These are phyloP conservation scores for Camellia sinensis DNA, from an alignment of 148 eudicot species.

Conservation along the genomic window DNA sequence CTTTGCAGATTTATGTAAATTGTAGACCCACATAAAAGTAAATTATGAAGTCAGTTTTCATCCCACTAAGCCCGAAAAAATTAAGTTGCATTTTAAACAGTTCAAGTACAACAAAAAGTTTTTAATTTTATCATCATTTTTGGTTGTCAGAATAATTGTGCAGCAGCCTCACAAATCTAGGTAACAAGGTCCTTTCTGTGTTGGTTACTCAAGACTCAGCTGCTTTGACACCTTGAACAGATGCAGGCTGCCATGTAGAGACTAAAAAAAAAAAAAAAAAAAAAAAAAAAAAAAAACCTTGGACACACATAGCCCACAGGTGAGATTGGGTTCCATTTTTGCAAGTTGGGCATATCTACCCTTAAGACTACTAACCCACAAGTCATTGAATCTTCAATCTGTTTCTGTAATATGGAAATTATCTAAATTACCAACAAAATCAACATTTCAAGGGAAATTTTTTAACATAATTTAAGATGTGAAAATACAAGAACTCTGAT, in stretches of 20 bases:
- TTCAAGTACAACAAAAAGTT: neutral
- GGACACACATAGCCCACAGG: too few relatives aligned
- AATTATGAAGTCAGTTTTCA: neutral
- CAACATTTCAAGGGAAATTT: too few relatives aligned
- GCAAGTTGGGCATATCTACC: too few relatives aligned
- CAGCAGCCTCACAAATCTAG: neutral
- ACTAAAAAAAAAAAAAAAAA: too few relatives aligned
- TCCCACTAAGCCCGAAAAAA: neutral
- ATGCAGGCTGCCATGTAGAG: neutral
- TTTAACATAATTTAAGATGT: too few relatives aligned
- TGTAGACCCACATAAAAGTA: neutral
- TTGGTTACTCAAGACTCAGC: neutral
- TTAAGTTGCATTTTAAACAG: slow-evolving; percentile 3
- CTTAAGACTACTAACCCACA: too few relatives aligned
- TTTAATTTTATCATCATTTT: neutral
- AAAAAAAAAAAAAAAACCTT: too few relatives aligned
- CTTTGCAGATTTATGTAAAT: neutral
- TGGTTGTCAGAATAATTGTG: neutral
- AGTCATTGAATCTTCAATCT: too few relatives aligned
- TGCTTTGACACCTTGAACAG: neutral
- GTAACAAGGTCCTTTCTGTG: neutral
- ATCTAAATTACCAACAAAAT: too few relatives aligned
- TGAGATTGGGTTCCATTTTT: too few relatives aligned
- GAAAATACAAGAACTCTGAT: too few relatives aligned
- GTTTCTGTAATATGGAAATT: too few relatives aligned